Conservation (phyloP, 768 basidiomycete species). For the Artomyces pyxidatus region DNA sequence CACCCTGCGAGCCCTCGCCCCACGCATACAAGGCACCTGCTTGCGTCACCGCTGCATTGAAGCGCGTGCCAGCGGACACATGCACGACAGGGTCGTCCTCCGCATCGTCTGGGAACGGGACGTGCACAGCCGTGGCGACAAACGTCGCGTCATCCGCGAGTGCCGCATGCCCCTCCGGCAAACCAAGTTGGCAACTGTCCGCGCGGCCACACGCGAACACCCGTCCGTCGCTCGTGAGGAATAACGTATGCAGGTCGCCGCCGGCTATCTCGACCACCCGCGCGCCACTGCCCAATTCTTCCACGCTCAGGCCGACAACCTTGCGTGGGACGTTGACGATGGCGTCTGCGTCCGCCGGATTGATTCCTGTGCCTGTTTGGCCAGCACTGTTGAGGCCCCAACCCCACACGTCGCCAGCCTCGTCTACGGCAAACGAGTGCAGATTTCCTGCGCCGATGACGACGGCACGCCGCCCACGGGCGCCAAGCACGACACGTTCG, state of each 20-base stretch:
- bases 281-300: slow-evolving; percentile 48
- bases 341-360: slow-evolving; percentile 37
- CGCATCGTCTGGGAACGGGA: slow-evolving; percentile 48
- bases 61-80: slow-evolving; percentile 63
- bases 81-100: slow-evolving; percentile 54
- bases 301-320: slow-evolving; percentile 55
- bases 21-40: slow-evolving; percentile 66
- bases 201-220: slow-evolving; percentile 84
- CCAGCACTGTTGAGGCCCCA: slow-evolving; percentile 97
- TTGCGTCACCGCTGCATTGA: slow-evolving; percentile 61
- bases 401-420: slow-evolving; percentile 76
- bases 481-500: slow-evolving; percentile 74
- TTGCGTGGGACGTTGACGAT: slow-evolving; percentile 57
- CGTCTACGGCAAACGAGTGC: slow-evolving; percentile 88
- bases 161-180: slow-evolving; percentile 60
- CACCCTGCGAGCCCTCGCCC: slow-evolving; percentile 75
- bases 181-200: slow-evolving; percentile 79
- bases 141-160: slow-evolving; percentile 48
- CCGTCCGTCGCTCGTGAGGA: slow-evolving; percentile 74
- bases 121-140: slow-evolving; percentile 54
- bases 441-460: slow-evolving; percentile 74
- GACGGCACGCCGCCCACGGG: slow-evolving; percentile 54
- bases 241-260: slow-evolving; percentile 86
- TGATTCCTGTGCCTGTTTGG: slow-evolving; percentile 57
- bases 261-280: slow-evolving; percentile 64